Conservation (phyloP, 2,329 filamentous ascomycete genomes). For the Alternaria alternata region DNA sequence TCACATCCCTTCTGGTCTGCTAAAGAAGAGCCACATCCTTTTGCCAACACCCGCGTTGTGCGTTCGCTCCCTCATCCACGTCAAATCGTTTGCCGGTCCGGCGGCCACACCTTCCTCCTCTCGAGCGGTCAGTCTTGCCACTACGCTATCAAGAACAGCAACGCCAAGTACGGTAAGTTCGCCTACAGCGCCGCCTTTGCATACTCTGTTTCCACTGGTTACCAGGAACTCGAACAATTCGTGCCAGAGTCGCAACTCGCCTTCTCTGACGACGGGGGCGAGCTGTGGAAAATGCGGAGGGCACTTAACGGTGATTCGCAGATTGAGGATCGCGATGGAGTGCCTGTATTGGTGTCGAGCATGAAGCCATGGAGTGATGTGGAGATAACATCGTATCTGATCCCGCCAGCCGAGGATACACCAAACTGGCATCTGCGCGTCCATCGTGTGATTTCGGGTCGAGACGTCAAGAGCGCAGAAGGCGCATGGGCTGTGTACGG, state of each 20-base stretch:
- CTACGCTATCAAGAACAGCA: conserved; percentile 81
- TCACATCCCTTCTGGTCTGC: conserved; percentile 79
- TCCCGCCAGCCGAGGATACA: conserved; percentile 66
- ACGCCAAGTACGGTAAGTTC: conserved; percentile 83
- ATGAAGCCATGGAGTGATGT: conserved; percentile 79
- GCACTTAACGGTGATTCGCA: conserved; percentile 68
- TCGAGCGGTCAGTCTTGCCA: conserved; percentile 79
- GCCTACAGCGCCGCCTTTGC: conserved; percentile 79
- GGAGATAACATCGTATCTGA: conserved; percentile 68
- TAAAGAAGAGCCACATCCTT: conserved; percentile 68
- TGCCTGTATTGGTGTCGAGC: conserved; percentile 70
- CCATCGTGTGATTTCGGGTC: conserved; percentile 67
- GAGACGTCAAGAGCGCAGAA: conserved; percentile 75
- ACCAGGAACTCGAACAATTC: conserved; percentile 78
- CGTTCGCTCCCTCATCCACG: conserved; percentile 72
- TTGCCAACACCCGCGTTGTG: conserved; percentile 63
- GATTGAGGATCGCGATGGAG: conserved; percentile 64
- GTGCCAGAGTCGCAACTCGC: conserved; percentile 79
- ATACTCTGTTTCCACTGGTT: conserved; percentile 79
- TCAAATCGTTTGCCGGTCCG: conserved; percentile 75
- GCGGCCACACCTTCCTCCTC: conserved; percentile 78
- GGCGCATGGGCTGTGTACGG: conserved; percentile 75
- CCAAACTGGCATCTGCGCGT: conserved; percentile 73
- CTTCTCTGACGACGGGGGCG: conserved; percentile 77
- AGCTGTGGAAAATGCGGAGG: conserved; percentile 80